Evolutionary conservation across 2,329 filamentous ascomycete species (phyloP).

Genomic region (Colletotrichum musae): DNA sequence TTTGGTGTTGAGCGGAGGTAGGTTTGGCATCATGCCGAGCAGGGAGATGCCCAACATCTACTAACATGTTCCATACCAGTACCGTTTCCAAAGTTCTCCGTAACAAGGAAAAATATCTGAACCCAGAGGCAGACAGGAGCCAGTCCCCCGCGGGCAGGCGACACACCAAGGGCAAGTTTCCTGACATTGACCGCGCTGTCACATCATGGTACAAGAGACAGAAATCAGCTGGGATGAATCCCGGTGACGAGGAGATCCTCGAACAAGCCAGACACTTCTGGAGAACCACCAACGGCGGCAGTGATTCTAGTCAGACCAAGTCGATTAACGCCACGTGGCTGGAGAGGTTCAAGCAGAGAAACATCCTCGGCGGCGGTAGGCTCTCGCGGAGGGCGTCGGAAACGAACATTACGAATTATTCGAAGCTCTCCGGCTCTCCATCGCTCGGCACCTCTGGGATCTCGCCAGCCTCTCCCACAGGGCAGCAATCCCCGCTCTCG

Average conservation of each 20-base stretch:
- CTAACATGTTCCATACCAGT: conserved; percentile 65
- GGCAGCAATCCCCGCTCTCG: conserved; percentile 77
- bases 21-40: conserved; percentile 44
- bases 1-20: conserved; percentile 99
- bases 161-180: conserved; percentile 81
- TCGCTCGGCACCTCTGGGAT: conserved; percentile 69
- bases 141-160: conserved; percentile 83
- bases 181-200: conserved; percentile 92
- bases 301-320: conserved; percentile 77
- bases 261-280: conserved; percentile 89
- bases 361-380: conserved; percentile 66
- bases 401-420: conserved; percentile 79
- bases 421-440: conserved; percentile 69
- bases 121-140: conserved; percentile 79
- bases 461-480: conserved; percentile 81
- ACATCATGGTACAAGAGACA: conserved; percentile 89
- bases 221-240: conserved; percentile 79
- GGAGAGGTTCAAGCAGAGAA: conserved; percentile 95
- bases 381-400: conserved; percentile 72
- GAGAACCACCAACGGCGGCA: conserved; percentile 70
- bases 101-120: conserved; percentile 94
- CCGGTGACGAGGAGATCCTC: conserved; percentile 86
- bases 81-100: conserved; percentile 98
- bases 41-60: conserved; percentile 20
- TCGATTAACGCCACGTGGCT: conserved; percentile 85